Evolutionary conservation across 2,329 filamentous ascomycete species (phyloP).

Genomic region (Akanthomyces dipterigenus): DNA sequence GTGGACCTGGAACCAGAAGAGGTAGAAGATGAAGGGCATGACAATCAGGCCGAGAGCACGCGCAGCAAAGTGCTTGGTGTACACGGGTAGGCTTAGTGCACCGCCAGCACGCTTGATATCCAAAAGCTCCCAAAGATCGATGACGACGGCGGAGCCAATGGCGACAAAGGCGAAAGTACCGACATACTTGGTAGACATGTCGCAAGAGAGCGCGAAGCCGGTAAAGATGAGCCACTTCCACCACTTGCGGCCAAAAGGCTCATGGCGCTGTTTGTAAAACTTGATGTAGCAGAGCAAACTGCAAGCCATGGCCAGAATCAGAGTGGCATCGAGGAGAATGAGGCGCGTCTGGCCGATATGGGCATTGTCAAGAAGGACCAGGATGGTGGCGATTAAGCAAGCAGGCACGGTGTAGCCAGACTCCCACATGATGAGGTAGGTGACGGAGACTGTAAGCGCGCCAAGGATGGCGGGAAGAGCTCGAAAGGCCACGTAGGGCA

Average conservation of each 20-base stretch:
- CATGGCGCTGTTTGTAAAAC: constrained; percentile 92
- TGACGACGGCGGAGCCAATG: constrained; percentile 85
- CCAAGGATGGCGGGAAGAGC: constrained; percentile 88
- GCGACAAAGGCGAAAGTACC: constrained; percentile 95
- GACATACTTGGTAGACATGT: constrained; percentile 98
- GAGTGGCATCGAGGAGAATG: constrained; percentile 88
- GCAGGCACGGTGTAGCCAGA: constrained; percentile 95
- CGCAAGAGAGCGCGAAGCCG: constrained; percentile 88
- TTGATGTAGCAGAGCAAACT: constrained; percentile 91
- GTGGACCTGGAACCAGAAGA: constrained; percentile 99
- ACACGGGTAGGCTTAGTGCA: constrained; percentile 69
- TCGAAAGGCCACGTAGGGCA: constrained; percentile 94
- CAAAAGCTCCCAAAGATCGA: constrained; percentile 92
- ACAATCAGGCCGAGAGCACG: constrained; percentile 80
- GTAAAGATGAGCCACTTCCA: constrained; percentile 99
- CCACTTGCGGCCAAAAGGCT: constrained; percentile 90
- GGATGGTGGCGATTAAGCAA: constrained; percentile 74
- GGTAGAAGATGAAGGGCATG: constrained; percentile 93
- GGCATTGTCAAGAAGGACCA: constrained; percentile 93
- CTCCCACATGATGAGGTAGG: constrained; percentile 99
- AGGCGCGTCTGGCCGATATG: constrained; percentile 94
- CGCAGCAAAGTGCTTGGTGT: constrained; percentile 84
- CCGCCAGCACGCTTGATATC: constrained; percentile 81
- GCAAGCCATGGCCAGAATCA: constrained; percentile 93
- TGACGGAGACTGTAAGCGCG: constrained; percentile 85